Base-by-base conservation (phyloP, 1,284 basidiomycete genomes). In the Cronartium quercuum region DNA sequence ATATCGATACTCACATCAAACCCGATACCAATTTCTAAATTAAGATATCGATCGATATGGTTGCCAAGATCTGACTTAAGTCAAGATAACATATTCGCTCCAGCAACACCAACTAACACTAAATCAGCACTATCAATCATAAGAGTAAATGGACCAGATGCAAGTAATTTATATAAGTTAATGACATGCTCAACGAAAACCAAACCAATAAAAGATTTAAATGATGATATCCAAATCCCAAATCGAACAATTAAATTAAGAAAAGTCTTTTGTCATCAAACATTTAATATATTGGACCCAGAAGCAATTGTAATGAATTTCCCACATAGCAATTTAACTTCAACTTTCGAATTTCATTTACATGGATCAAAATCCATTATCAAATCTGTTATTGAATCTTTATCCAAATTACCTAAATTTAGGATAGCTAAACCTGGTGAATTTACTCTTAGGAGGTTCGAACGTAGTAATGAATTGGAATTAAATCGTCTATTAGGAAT, bases 361-460 rank as follows among this genome's bases (percentile, higher is more conserved):
- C 92, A 95, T 80, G 93, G 91, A n/a, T 91, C 91, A 0, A 85
- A 88, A 6, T 91, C 92, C 0, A 85, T 93, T 42, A 85, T 92
- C 76, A 82, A 87, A 2, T 87, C 90, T 2, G 83, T 91, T 10
- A 85, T 94, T 24, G 79, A 82, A 2, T 87, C 89, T 0, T 83
- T 94, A 6, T 86, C 88, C 0, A 66, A 77, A 0, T 40, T 91
- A 13, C 85, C 86, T 0, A 85, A 83, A 75, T 87, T 88, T 73
- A 86, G 92, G 7, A 88, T 88, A 4, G 92, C 92, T 0, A 88
- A 90, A 79, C 87, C 88, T 6, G 92, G 92, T 61, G 92, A 95
- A 82, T 95, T 94, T 79, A 93, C 92, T 5, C 85, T 88, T 60
- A 87, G 90, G 51, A 91, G 91, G 0, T 91, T 91, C 78, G 84